A percentile compares a stretch with the other conserved stretches of the same genome.
phyloP scores from a whole-genome alignment of 2,329 filamentous ascomycete genomes.

The Penicillium sp. region DNA sequence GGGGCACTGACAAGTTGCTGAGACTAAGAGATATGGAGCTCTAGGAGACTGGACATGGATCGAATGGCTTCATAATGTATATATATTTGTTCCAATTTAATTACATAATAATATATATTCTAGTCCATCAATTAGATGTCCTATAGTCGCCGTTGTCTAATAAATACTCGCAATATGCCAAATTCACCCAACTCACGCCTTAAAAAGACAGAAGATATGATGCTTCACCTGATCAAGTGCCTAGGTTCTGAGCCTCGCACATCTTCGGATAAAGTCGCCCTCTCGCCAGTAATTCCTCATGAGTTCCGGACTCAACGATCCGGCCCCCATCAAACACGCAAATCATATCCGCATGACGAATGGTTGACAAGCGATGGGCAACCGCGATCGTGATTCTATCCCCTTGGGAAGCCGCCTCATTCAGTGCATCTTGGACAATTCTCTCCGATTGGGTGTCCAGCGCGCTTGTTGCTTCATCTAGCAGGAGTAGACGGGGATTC shows the following conservation, averaged over 20 bases:
- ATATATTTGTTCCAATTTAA: background rate
- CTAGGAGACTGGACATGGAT: background rate
- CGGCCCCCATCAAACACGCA: slow-evolving; percentile 52
- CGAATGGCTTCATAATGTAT: background rate
- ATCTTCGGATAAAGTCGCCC: slow-evolving; percentile 43
- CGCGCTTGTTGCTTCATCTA: slow-evolving; percentile 87
- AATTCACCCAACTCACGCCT: background rate
- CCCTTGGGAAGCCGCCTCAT: slow-evolving; percentile 48
- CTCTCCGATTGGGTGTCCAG: slow-evolving; percentile 86
- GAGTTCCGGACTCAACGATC: slow-evolving; percentile 44
- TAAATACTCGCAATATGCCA: background rate
- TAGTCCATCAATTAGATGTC: accelerated
- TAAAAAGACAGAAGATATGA: background rate
- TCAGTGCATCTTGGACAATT: slow-evolving; percentile 79
- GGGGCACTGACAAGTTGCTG: too few relatives aligned
- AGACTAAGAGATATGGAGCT: background rate
- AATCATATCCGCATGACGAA: slow-evolving; percentile 69
- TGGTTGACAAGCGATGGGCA: slow-evolving; percentile 31
- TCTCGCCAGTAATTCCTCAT: slow-evolving; percentile 36
- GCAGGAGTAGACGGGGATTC: slow-evolving; percentile 71
- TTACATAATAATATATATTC: background rate
- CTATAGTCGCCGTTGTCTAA: background rate
- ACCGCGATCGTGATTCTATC: slow-evolving; percentile 30
- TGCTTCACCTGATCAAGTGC: background rate
- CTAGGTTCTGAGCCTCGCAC: slow-evolving; percentile 33